Base-by-base conservation (phyloP, 768 basidiomycete species). In the Phanerodontia chrysosporium region DNA sequence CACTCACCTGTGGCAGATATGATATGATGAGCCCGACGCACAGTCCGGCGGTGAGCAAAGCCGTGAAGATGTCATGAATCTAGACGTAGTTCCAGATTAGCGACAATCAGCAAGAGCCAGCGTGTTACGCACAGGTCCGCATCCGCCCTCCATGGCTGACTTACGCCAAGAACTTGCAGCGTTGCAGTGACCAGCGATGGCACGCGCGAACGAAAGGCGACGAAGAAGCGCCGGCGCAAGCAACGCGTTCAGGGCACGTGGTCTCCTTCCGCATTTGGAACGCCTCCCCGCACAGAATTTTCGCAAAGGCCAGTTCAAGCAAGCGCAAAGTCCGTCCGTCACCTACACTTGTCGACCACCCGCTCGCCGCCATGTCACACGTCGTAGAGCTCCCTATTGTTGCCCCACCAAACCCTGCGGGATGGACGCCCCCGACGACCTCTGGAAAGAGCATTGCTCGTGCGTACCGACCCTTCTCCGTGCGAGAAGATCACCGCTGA, bases 1-100 rank as follows among this genome's bases (percentile, higher is more conserved):
- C 74, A 76, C 74, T 28, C 45, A 88, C 90, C 75, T 94, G 93
- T 1, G 95, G 95, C 2, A 84, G 69, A 74, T 96, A 97, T 25
- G 92, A 95, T 46, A 92, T 65, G 56, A 93, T 70, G 45, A 96
- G 77, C 4, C 95, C 94, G 58, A 80, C 66, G 65, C 82, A 83
- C 21, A 96, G 83, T 28, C 83, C 74, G 10, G 78, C 70, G 0
- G 87, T 86, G 27, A 95, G 80, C 13, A 83, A 66, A n/a, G 83
- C 78, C 3, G 84, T 83, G 62, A 84, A 80, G 77, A 86, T 83
- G 71, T 94, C 86, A 71, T 91, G 87, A 54, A 83, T 76, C 92
- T 92, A 57, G 7, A 25, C 46, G 27, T 5, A 12, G 51, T 8
- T 32, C 21, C 3, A 9, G 4, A 52, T 21, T 7, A 30, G 28